Percentiles rank a stretch among this genome's conserved stretches.
phyloP scores from a whole-genome alignment of 306 rosid genomes.

The Prunus mume region DNA sequence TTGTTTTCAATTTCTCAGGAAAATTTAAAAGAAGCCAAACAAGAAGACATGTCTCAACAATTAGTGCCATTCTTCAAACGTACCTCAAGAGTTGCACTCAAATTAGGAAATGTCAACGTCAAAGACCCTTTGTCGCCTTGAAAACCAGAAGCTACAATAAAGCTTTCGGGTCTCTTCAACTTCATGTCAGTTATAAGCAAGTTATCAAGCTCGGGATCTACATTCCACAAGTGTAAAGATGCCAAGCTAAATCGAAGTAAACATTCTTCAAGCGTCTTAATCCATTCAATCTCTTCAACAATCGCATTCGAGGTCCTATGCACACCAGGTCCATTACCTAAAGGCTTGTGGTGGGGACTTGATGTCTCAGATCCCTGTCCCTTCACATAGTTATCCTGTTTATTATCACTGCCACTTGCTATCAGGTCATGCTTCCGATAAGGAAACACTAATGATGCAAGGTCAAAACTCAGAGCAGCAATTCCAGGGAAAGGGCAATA shows the following conservation, averaged over 20 bases:
- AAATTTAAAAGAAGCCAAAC: conserved; percentile 30
- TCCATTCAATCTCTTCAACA: conserved; percentile 49
- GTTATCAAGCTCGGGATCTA: conserved; percentile 73
- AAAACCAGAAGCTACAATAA: conserved; percentile 76
- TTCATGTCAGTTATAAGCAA: conserved; percentile 78
- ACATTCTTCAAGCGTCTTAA: conserved; percentile 68
- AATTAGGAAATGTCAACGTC: conserved; percentile 84
- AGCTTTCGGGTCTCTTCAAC: conserved; percentile 73
- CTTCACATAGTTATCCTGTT: conserved; percentile 38
- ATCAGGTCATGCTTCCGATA: conserved; percentile 45
- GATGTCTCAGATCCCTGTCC: conserved; percentile 51
- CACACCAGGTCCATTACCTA: conserved; percentile 39
- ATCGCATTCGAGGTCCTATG: conserved; percentile 20
- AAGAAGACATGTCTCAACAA: conserved; percentile 36
- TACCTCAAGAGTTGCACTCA: conserved; percentile 77
- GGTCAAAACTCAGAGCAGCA: conserved; percentile 78
- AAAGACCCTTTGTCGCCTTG: conserved; percentile 93
- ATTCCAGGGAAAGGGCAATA: conserved; percentile 89
- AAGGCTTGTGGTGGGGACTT: conserved; percentile 33
- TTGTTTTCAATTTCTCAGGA: conserved; percentile 47
- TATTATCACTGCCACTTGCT: conserved; percentile 31
- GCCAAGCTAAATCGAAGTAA: conserved; percentile 82
- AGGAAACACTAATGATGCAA: conserved; percentile 61
- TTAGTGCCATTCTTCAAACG: conserved; percentile 32
- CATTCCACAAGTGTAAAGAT: conserved; percentile 79